Evolutionary conservation across 176 grass and related monocot genomes (phyloP).

Genomic region (Oryza nivara): DNA sequence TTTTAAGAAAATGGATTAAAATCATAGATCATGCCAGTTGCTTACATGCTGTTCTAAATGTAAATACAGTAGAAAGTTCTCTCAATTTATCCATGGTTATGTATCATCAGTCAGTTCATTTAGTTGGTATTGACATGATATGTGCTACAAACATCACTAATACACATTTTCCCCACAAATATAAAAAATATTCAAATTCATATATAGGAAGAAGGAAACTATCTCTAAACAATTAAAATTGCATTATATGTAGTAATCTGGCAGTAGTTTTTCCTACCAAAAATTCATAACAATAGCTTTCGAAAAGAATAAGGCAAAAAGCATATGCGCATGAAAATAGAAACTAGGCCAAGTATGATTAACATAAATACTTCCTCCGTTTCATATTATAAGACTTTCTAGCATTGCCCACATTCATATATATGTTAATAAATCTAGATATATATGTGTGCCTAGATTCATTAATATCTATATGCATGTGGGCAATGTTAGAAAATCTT

Average conservation of each 20-base stretch:
- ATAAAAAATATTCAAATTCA: neutral
- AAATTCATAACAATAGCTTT: neutral
- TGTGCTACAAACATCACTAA: neutral
- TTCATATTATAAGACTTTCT: too few relatives aligned
- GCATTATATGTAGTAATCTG: neutral
- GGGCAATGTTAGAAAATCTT: too few relatives aligned
- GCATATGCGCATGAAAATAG: neutral
- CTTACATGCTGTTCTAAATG: neutral
- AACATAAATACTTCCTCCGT: neutral
- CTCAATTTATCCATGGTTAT: neutral
- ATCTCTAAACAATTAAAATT: too few relatives aligned
- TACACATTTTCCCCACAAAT: neutral
- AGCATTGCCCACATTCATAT: too few relatives aligned
- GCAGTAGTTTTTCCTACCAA: neutral
- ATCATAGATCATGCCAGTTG: neutral
- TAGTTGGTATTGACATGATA: neutral
- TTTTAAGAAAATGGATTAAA: too few relatives aligned
- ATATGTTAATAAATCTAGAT: too few relatives aligned
- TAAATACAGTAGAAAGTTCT: neutral
- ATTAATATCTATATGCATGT: too few relatives aligned
- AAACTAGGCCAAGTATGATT: neutral
- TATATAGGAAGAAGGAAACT: neutral
- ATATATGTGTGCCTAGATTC: too few relatives aligned
- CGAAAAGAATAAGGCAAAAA: neutral
- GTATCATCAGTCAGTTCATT: neutral